Conservation (phyloP, 2,329 filamentous ascomycete genomes). For the Fusarium equiseti region DNA sequence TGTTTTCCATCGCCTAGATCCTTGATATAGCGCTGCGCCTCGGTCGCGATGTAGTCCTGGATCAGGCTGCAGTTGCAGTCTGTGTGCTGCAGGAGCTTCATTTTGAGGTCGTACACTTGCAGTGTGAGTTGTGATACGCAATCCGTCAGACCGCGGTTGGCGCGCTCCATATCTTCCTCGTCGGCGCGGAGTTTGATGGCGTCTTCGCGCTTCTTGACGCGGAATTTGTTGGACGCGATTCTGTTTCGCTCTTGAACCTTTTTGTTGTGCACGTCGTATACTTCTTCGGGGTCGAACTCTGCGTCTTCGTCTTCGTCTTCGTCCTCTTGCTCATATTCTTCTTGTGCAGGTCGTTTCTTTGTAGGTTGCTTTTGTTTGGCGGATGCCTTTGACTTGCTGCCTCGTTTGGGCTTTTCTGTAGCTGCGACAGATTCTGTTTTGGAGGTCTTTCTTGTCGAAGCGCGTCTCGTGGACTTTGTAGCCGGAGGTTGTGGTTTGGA, state of each 20-base stretch:
- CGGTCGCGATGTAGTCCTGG: slow-evolving; percentile 39
- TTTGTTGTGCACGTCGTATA: neutral
- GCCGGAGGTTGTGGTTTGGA: fast-evolving
- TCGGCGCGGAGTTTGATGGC: slow-evolving; percentile 24
- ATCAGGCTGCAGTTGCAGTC: slow-evolving; percentile 43
- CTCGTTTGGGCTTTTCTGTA: neutral
- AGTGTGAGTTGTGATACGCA: slow-evolving; percentile 31
- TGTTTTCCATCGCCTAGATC: neutral
- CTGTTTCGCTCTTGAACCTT: slow-evolving; percentile 39
- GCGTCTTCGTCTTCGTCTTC: neutral
- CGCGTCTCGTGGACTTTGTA: neutral
- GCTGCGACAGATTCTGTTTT: neutral
- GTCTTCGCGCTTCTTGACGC: slow-evolving; percentile 39
- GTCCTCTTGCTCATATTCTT: neutral
- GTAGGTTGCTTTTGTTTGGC: neutral
- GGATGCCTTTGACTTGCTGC: neutral
- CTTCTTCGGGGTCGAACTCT: neutral
- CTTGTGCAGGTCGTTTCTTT: neutral
- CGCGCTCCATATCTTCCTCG: slow-evolving; percentile 35
- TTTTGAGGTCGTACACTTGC: slow-evolving; percentile 43
- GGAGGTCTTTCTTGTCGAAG: neutral
- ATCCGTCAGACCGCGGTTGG: slow-evolving; percentile 22
- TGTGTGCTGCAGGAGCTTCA: slow-evolving; percentile 40
- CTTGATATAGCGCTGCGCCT: slow-evolving; percentile 34
- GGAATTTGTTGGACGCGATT: slow-evolving; percentile 45